Percentiles rank a stretch among this genome's conserved stretches.
Evolutionary conservation across 179 eudicot species (phyloP).

Genomic region (Beta macrorhiza): DNA sequence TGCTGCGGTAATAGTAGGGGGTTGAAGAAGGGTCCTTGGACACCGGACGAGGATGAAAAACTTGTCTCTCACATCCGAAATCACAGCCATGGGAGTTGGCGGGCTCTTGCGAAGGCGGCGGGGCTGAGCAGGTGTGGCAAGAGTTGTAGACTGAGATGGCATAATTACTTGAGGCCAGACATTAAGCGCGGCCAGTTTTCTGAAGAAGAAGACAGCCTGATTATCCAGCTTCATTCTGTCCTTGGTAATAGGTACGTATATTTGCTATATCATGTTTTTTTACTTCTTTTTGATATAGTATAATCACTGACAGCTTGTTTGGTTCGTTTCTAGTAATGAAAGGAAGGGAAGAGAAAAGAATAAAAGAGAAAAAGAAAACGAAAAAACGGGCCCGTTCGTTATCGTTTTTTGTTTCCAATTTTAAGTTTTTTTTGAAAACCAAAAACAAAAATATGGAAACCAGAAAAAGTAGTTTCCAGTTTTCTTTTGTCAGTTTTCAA

Average conservation of each 20-base stretch:
- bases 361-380: no score
- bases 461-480: no score
- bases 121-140: conserved; percentile 63
- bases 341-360: no score
- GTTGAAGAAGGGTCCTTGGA: conserved; percentile 74
- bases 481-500: no score
- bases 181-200: conserved; percentile 60
- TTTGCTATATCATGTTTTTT: no score
- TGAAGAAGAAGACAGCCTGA: conserved; percentile 59
- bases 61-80: conserved; percentile 47
- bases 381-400: no score
- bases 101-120: conserved; percentile 63
- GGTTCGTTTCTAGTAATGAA: no score
- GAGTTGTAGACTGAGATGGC: conserved; percentile 65
- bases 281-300: no score
- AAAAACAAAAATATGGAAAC: no score
- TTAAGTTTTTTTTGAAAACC: no score
- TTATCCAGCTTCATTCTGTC: conserved; percentile 63
- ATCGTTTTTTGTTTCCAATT: no score
- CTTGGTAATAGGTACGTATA: conserved; percentile 59
- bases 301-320: no score
- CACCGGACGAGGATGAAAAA: conserved; percentile 57
- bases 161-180: conserved; percentile 60
- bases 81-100: conserved; percentile 66
- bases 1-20: conserved; percentile 41